Base-by-base conservation (phyloP, 2,329 filamentous ascomycete genomes). In the Diaporthe batatas region DNA sequence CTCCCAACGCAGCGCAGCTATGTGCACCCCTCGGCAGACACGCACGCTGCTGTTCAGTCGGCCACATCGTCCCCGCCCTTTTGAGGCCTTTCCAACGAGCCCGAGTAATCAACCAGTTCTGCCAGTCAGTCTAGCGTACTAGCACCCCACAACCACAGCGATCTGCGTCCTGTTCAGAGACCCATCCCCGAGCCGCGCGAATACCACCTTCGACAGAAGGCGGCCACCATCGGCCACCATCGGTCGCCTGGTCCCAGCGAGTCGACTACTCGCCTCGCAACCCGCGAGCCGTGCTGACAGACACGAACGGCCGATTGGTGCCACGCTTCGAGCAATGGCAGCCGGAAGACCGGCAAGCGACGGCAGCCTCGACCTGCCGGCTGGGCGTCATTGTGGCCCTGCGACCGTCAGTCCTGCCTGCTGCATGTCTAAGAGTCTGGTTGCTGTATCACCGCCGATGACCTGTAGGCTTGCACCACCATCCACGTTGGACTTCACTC, bases 161-260 rank as follows among this genome's bases (percentile, higher is more conserved):
- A 65, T 65, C 44, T 65, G 62, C 62, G 44, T 51, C 12, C 44
- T 34, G 23, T 51, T 16, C 29, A 51, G 44, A 47, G 44, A 51
- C 44, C 36, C 21, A 25, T 12, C 23, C 16, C 58, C 25, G 21
- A 67, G 47, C 44, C 62, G n/a, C 25, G 47, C 47, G n/a, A 53
- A 53, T 39, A 25, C 32, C 47, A 67, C 11, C 47, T 67, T 7
- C 21, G 44, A 53, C 7, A 14, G 39, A 25, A 14, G 36, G 47
- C 58, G 58, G 62, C 62, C 62, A 67, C 25, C 44, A 39, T 67
- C 62, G 62, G 62, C 62, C 62, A 36, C 21, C 21, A 65, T 51
- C 62, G 62, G 44, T 10, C 6, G 62, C 32, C 44, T 49, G 44
- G 44, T 51, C 29, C 21, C 21, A 49, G 44, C 62, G 29, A 32